Conservation (phyloP, 306 rosid genomes). For the Oxytropis ochrocephala region DNA sequence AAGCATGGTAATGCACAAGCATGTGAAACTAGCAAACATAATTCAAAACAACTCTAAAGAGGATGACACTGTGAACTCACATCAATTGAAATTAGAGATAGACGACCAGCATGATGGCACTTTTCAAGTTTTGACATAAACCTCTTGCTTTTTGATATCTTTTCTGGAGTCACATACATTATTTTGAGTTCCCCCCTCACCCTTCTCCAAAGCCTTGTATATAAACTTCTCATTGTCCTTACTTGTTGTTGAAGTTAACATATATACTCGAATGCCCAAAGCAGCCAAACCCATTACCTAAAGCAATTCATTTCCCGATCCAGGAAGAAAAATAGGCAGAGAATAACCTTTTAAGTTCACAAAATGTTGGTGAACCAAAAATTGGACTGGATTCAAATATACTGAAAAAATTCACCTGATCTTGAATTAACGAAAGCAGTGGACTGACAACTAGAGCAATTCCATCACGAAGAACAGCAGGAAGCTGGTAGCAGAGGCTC, state of each 20-base stretch:
- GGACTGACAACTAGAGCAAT: conserved; percentile 93
- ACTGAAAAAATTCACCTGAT: conserved; percentile 63
- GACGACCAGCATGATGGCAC: conserved; percentile 81
- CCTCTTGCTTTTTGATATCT: conserved; percentile 97
- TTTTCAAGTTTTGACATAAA: conserved; percentile 98
- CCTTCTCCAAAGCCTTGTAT: conserved; percentile 85
- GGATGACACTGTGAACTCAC: conserved; percentile 41
- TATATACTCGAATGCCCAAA: conserved; percentile 71
- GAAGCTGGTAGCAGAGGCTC: conserved; percentile 96
- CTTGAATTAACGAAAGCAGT: conserved; percentile 87
- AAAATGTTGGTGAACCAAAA: neutral
- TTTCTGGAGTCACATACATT: conserved; percentile 90
- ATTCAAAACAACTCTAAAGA: conserved; percentile 8
- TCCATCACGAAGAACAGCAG: conserved; percentile 80
- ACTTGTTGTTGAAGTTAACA: conserved; percentile 76
- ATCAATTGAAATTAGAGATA: conserved; percentile 78
- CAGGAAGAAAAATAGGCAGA: neutral
- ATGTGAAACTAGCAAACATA: neutral
- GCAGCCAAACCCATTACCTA: conserved; percentile 96
- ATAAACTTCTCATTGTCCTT: conserved; percentile 79
- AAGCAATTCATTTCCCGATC: conserved; percentile 16
- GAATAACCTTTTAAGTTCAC: neutral
- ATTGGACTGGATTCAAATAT: neutral
- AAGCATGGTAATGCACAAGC: neutral
- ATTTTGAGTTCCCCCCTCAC: conserved; percentile 75